These are phyloP conservation scores for Lumnitzera littorea DNA, from an alignment of 345 rosid species.

Conservation along the genomic window DNA sequence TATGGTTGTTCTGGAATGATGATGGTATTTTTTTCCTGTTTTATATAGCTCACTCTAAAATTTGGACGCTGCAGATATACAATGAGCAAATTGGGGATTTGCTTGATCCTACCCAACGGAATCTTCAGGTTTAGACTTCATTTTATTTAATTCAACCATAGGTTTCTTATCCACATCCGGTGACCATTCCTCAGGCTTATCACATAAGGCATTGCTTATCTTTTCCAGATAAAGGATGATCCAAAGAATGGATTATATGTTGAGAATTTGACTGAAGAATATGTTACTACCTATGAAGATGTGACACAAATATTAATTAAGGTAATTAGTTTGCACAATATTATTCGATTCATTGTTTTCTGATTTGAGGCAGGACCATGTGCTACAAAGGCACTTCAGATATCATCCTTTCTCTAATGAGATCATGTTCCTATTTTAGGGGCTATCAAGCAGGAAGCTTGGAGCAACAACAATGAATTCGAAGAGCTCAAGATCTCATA, in stretches of 20 bases:
- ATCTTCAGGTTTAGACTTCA: slow-evolving; percentile 56
- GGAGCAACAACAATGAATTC: slow-evolving; percentile 93
- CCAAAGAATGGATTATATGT: slow-evolving; percentile 69
- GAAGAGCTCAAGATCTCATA: slow-evolving; percentile 93
- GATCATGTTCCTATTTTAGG: slow-evolving; percentile 31
- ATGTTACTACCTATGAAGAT: slow-evolving; percentile 77
- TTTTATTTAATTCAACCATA: background rate
- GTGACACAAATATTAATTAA: slow-evolving; percentile 76
- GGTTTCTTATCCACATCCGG: background rate
- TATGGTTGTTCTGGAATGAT: too few species aligned
- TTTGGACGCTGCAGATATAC: slow-evolving; percentile 46
- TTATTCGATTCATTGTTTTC: background rate
- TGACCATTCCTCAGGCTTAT: background rate
- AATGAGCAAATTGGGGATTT: slow-evolving; percentile 88
- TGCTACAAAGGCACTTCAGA: background rate
- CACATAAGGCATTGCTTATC: slow-evolving; percentile 8
- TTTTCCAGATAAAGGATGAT: slow-evolving; percentile 71
- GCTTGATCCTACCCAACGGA: slow-evolving; percentile 85
- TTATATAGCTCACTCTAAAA: too few species aligned
- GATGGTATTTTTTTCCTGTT: slow-evolving; percentile 3
- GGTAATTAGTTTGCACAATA: slow-evolving; percentile 31
- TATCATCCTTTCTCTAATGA: background rate
- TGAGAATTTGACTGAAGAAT: slow-evolving; percentile 83
- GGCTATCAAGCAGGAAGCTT: slow-evolving; percentile 89
- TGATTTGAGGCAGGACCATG: background rate